Evolutionary conservation across 495 filamentous ascomycete species (phyloP).

Genomic region (Penicillium flavigenum): DNA sequence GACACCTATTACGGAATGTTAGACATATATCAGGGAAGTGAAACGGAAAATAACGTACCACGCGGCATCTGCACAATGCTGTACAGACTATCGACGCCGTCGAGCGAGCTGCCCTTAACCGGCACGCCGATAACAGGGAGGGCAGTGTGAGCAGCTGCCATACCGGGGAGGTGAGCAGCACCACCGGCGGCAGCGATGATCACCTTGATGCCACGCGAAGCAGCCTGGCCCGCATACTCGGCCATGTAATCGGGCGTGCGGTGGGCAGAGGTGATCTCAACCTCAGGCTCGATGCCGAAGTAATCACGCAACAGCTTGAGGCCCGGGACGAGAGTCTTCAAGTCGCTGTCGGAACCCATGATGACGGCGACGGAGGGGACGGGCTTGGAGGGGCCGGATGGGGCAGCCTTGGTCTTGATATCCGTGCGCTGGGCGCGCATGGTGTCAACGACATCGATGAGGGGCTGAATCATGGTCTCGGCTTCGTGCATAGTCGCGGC

Average conservation of each 20-base stretch:
- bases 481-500: conserved; percentile 67
- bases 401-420: conserved; percentile 41
- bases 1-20: conserved; percentile 50
- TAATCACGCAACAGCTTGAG: conserved; percentile 68
- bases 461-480: conserved; percentile 64
- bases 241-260: conserved; percentile 85
- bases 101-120: conserved; percentile 79
- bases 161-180: conserved; percentile 88
- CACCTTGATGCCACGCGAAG: conserved; percentile 70
- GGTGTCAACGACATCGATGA: conserved; percentile 63
- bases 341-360: conserved; percentile 95
- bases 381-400: conserved; percentile 35
- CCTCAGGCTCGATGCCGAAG: conserved; percentile 72
- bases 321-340: conserved; percentile 72
- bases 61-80: conserved; percentile 94
- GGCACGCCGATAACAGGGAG: conserved; percentile 93
- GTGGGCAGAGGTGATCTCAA: conserved; percentile 91
- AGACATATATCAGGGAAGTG: not conserved
- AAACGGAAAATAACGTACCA: conserved; percentile 38
- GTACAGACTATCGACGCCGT: conserved; percentile 85
- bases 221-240: conserved; percentile 67
- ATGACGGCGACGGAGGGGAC: conserved; percentile 75
- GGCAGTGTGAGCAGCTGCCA: conserved; percentile 82
- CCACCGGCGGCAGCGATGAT: conserved; percentile 96
- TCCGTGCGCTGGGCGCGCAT: conserved; percentile 60